phyloP scores from a whole-genome alignment of 805 yeast genomes.

The Metschnikowia hibisci region DNA sequence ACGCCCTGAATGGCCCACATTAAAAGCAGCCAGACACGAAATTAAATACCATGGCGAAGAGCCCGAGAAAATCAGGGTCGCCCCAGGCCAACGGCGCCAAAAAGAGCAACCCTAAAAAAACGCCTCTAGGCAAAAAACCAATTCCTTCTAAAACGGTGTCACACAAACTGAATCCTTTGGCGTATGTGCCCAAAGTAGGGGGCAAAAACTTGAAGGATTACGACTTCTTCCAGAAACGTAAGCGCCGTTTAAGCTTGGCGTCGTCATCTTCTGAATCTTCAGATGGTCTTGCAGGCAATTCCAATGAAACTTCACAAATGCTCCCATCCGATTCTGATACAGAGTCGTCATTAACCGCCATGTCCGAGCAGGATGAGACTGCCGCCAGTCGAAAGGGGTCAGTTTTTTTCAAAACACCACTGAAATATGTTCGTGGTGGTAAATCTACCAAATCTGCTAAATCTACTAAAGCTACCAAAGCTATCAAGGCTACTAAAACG shows the following conservation, averaged over 20 bases:
- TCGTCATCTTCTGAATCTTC: slow-evolving; percentile 28
- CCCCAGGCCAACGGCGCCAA: slow-evolving; percentile 4
- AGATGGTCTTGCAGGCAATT: slow-evolving; percentile 17
- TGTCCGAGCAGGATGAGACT: slow-evolving; percentile 21
- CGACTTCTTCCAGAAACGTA: slow-evolving; percentile 13
- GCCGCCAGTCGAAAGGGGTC: slow-evolving; percentile 15
- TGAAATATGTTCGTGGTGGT: no score
- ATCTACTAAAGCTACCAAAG: neutral
- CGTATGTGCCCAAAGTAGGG: slow-evolving; percentile 18
- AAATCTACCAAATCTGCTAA: neutral
- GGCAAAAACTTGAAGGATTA: slow-evolving; percentile 33
- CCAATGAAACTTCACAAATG: slow-evolving; percentile 1
- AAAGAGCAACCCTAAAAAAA: neutral
- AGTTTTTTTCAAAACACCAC: slow-evolving; percentile 9
- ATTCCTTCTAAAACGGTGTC: slow-evolving; percentile 5
- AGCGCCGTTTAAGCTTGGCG: slow-evolving; percentile 34
- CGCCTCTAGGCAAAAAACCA: neutral
- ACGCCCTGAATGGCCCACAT: neutral
- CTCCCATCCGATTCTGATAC: slow-evolving; percentile 23
- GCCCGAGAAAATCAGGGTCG: slow-evolving; percentile 25
- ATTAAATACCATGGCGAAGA: slow-evolving; percentile 26
- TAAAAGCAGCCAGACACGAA: neutral
- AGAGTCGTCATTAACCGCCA: slow-evolving; percentile 41
- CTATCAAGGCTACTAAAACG: slow-evolving; percentile 8
- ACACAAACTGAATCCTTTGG: slow-evolving; percentile 14